phyloP scores from a whole-genome alignment of 1,284 basidiomycete species.

The Sporisorium scitamineum region DNA sequence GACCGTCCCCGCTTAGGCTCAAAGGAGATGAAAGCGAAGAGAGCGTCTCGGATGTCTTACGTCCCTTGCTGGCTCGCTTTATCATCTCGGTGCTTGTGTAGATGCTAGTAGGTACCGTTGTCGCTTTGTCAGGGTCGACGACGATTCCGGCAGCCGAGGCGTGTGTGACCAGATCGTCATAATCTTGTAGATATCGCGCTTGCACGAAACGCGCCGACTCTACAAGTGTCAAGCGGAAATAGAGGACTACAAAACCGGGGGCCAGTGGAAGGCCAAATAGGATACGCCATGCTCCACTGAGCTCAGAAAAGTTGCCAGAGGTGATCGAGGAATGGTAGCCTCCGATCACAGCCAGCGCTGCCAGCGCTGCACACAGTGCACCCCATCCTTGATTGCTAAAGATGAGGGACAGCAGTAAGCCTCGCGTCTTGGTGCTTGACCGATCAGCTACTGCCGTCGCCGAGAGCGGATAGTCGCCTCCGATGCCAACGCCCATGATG shows the following conservation, averaged over 20 bases:
- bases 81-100: slow-evolving; percentile 72
- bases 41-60: slow-evolving; percentile 26
- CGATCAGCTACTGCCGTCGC: slow-evolving; percentile 65
- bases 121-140: not conserved
- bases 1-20: slow-evolving; percentile 22
- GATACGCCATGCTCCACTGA: slow-evolving; percentile 54
- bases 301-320: slow-evolving; percentile 31
- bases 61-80: slow-evolving; percentile 66
- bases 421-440: slow-evolving; percentile 41
- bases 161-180: slow-evolving; percentile 77
- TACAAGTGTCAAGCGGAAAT: slow-evolving; percentile 71
- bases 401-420: slow-evolving; percentile 61
- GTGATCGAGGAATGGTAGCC: slow-evolving; percentile 75
- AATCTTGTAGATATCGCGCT: slow-evolving; percentile 79
- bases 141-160: slow-evolving; percentile 72
- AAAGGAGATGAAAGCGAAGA: slow-evolving; percentile 17
- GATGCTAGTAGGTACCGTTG: slow-evolving; percentile 5
- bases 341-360: slow-evolving; percentile 76
- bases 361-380: slow-evolving; percentile 72
- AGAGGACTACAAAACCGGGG: slow-evolving; percentile 68
- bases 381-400: slow-evolving; percentile 69
- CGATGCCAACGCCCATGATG: slow-evolving; percentile 71
- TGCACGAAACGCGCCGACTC: slow-evolving; percentile 82
- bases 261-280: slow-evolving; percentile 63
- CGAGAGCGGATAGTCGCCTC: slow-evolving; percentile 84